Base-by-base conservation (phyloP, 2,329 filamentous ascomycete genomes). In the Sporothrix luriei region DNA sequence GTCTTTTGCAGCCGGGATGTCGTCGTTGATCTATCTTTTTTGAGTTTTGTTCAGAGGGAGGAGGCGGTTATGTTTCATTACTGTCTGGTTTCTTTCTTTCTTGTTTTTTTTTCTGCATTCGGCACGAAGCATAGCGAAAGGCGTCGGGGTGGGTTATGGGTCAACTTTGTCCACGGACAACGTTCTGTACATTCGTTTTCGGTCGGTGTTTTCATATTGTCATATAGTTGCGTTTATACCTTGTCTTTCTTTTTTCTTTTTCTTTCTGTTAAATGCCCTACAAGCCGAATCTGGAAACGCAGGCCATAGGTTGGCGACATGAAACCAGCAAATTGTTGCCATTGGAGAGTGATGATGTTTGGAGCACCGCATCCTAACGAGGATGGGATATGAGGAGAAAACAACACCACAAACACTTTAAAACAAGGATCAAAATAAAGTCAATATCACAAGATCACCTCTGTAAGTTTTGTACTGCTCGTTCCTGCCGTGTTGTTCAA, bases 61-160 rank as follows among this genome's bases (percentile, higher is more conserved):
- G 4, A n/a, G 33, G 33, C 7, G 33, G 6, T 33, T 33, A 7
- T 3, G 33, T 33, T 33, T 33, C 33, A 19, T 29, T 29, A 19
- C n/a, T 48, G 14, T 59, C 4, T 59, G 2, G 9, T 14, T 57
- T 19, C 33, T 33, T 57, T 57, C 3, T 16, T 19, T 57, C 4
- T 29, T 57, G 13, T 16, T 19, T 57, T 11, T 29, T 26, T 54
- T 54, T n/a, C 2, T 7, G 6, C 19, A 54, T 24, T 24, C 26
- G n/a, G 21, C 14, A 51, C 4, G 21, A n/a, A 21, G 46, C 62
- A 65, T 65, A 65, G 62, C 62, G 46, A 38, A 4, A 43, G 62
- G 62, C 46, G 62, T 51, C 21, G 40, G 43, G 40, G n/a, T 62
- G 21, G 38, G 16, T 46, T 19, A 19, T 21, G 1, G 19, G 1